phyloP scores from a whole-genome alignment of 2,329 filamentous ascomycete genomes.

The Cadophora luteo-olivacea region DNA sequence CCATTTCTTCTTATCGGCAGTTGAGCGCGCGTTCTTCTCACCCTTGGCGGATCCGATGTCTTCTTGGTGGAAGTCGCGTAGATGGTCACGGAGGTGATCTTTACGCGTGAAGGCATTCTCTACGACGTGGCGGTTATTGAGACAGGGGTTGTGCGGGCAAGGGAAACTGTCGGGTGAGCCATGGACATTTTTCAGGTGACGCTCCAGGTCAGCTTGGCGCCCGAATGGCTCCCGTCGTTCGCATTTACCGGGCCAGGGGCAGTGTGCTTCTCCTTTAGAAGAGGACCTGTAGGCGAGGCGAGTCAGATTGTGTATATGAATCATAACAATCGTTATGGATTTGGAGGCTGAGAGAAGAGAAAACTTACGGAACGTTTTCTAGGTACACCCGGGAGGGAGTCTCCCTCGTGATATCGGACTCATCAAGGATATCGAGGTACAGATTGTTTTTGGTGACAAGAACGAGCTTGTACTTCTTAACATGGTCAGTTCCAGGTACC shows the following conservation, averaged over 20 bases:
- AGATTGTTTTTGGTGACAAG: conserved; percentile 28
- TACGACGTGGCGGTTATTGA: conserved; percentile 28
- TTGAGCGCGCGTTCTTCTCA: too few species aligned
- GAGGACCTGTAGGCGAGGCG: conserved; percentile 19
- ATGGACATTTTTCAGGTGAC: conserved; percentile 47
- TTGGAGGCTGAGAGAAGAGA: not conserved
- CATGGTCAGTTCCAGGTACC: conserved; percentile 21
- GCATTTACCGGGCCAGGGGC: conserved; percentile 36
- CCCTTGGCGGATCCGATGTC: conserved; percentile 42
- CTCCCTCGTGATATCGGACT: not conserved
- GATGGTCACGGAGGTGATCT: conserved; percentile 57
- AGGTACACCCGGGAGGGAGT: conserved; percentile 33
- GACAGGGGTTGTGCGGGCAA: conserved; percentile 44
- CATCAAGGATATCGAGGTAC: conserved; percentile 30
- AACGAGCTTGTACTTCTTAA: conserved; percentile 34
- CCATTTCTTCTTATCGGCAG: too few species aligned
- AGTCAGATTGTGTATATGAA: not conserved
- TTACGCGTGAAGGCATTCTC: conserved; percentile 51
- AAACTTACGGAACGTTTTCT: conserved; percentile 28
- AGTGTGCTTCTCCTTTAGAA: conserved; percentile 31
- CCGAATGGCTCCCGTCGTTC: conserved; percentile 34
- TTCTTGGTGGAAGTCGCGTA: conserved; percentile 54
- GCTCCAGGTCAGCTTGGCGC: conserved; percentile 47
- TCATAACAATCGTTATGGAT: not conserved
- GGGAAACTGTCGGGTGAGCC: conserved; percentile 33